phyloP scores from a whole-genome alignment of 2,329 filamentous ascomycete genomes.

The Claviceps sp. region DNA sequence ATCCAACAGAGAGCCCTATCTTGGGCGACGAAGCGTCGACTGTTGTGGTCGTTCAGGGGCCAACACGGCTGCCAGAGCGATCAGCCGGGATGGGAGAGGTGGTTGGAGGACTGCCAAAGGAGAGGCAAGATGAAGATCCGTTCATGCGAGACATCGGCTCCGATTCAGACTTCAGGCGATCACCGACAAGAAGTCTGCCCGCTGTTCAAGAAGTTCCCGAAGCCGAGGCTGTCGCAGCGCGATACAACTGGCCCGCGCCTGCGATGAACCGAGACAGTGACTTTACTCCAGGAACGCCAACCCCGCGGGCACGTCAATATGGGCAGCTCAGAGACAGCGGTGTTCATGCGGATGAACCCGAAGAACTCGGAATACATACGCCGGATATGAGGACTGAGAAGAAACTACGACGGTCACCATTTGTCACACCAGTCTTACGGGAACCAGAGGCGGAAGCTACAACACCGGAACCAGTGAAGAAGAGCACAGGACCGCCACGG shows the following conservation, averaged over 20 bases:
- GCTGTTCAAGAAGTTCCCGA: slow-evolving; percentile 39
- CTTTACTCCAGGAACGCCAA: slow-evolving; percentile 28
- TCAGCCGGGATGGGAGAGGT: slow-evolving; percentile 19
- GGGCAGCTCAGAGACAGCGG: slow-evolving; percentile 39
- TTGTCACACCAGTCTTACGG: slow-evolving; percentile 25
- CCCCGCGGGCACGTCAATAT: slow-evolving; percentile 22
- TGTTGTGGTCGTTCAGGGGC: slow-evolving; percentile 6
- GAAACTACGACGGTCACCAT: slow-evolving; percentile 19
- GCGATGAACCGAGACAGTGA: slow-evolving; percentile 25
- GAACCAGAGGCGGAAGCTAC: slow-evolving; percentile 23
- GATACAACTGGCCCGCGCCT: slow-evolving; percentile 12
- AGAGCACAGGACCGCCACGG: slow-evolving; percentile 13
- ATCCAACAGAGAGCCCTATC: slow-evolving; percentile 25
- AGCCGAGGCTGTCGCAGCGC: slow-evolving; percentile 23
- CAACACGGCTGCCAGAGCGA: slow-evolving; percentile 17
- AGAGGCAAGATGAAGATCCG: slow-evolving; percentile 15
- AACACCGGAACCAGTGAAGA: slow-evolving; percentile 34
- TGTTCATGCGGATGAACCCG: slow-evolving; percentile 38
- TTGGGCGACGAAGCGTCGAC: slow-evolving; percentile 18
- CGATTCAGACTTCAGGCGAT: slow-evolving; percentile 27
- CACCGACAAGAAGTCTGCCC: slow-evolving; percentile 31
- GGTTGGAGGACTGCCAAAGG: slow-evolving; percentile 17
- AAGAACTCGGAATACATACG: slow-evolving; percentile 19
- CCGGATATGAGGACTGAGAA: slow-evolving; percentile 16
- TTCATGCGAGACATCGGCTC: slow-evolving; percentile 12